Evolutionary conservation across 768 basidiomycete species (phyloP).

Genomic region (Rhodosporidiobolus odoratus): DNA sequence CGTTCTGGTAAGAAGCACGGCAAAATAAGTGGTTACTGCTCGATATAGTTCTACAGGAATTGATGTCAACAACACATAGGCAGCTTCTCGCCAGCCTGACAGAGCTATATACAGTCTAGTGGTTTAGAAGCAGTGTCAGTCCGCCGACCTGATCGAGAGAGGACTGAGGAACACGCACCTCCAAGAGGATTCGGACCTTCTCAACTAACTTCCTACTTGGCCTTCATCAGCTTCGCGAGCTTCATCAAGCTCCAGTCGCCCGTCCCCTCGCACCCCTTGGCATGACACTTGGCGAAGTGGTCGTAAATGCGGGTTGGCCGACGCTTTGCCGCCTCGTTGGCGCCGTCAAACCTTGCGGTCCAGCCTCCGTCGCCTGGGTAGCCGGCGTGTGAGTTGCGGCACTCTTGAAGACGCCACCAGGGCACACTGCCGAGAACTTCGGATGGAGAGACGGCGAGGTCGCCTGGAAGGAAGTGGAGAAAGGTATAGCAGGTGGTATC

Average conservation of each 20-base stretch:
- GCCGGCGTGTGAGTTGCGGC: neutral
- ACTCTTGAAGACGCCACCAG: conserved; percentile 20
- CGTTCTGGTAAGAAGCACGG: too few relatives aligned
- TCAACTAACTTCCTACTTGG: neutral
- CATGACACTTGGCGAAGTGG: conserved; percentile 10
- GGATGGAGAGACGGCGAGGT: conserved; percentile 9
- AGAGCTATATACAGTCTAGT: too few relatives aligned
- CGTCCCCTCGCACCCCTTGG: neutral
- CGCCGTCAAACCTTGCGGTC: conserved; percentile 6
- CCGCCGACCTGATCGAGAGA: too few relatives aligned
- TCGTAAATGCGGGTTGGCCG: neutral
- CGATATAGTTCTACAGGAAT: too few relatives aligned
- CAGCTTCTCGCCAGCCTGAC: too few relatives aligned
- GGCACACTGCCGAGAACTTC: neutral
- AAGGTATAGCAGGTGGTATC: neutral
- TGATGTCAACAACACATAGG: too few relatives aligned
- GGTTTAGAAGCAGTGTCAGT: too few relatives aligned
- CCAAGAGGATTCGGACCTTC: too few relatives aligned
- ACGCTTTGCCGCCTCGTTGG: neutral
- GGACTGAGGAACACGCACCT: too few relatives aligned
- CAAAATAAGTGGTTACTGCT: too few relatives aligned
- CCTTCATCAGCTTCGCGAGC: conserved; percentile 3
- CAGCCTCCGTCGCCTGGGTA: neutral
- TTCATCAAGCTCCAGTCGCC: conserved; percentile 8
- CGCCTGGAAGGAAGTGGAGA: conserved; percentile 19